These are phyloP conservation scores for Ilex aquifolium DNA, from an alignment of 257 asterid species.

Conservation along the genomic window DNA sequence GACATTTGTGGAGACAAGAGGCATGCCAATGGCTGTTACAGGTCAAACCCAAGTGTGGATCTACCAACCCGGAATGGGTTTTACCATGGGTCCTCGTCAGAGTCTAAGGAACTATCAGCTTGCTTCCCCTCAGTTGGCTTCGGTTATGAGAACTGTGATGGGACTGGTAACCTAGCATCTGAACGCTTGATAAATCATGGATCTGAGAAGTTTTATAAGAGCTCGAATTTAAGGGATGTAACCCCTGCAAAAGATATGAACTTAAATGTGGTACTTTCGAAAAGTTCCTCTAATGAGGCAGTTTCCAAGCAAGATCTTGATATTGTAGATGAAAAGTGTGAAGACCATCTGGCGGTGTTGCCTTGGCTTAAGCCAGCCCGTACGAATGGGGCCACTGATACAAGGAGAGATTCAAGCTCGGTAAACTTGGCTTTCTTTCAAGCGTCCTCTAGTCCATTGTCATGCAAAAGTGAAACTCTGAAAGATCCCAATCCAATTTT, in stretches of 20 bases:
- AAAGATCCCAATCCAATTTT: slow-evolving; percentile 46
- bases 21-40: slow-evolving; percentile 30
- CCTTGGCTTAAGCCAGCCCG: slow-evolving; percentile 70
- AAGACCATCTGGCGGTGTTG: slow-evolving; percentile 31
- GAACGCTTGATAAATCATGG: slow-evolving; percentile 29
- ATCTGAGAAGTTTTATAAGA: slow-evolving; percentile 21
- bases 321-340: slow-evolving; percentile 32
- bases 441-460: slow-evolving; percentile 24
- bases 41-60: slow-evolving; percentile 27
- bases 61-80: slow-evolving; percentile 32
- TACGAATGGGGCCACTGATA: slow-evolving; percentile 19
- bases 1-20: slow-evolving; percentile 44
- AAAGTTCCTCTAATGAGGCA: slow-evolving; percentile 35
- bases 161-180: slow-evolving; percentile 27
- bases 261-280: slow-evolving; percentile 53
- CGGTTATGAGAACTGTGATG: slow-evolving; percentile 29
- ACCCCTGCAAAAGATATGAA: slow-evolving; percentile 51
- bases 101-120: slow-evolving; percentile 34
- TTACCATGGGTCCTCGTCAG: slow-evolving; percentile 57
- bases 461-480: slow-evolving; percentile 22
- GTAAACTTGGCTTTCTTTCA: slow-evolving; percentile 13
- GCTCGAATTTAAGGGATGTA: slow-evolving; percentile 23
- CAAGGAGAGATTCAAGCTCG: slow-evolving; percentile 8
- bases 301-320: slow-evolving; percentile 35
- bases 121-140: slow-evolving; percentile 26